phyloP scores from a whole-genome alignment of 257 asterid genomes.

The Apocynum venetum region DNA sequence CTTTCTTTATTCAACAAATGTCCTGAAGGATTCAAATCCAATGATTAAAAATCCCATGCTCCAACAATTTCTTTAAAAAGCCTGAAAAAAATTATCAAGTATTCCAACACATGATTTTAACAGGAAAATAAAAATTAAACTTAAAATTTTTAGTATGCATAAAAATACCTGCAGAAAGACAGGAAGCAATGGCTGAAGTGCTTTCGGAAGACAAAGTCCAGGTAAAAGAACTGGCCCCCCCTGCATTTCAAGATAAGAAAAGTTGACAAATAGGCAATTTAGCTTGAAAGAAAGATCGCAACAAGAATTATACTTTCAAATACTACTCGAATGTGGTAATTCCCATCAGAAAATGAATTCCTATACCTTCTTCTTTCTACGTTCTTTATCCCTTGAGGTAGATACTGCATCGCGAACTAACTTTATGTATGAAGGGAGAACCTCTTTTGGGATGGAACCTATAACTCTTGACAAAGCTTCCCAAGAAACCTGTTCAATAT shows the following conservation, averaged over 20 bases:
- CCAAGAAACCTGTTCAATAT: slow-evolving; percentile 72
- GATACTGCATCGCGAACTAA: slow-evolving; percentile 99
- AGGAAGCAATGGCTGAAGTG: slow-evolving; percentile 90
- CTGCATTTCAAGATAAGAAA: slow-evolving; percentile 31
- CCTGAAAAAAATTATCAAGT: neutral
- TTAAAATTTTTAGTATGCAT: neutral
- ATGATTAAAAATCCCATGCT: neutral
- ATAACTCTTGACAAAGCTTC: slow-evolving; percentile 89
- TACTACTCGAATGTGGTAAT: neutral
- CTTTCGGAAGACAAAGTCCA: slow-evolving; percentile 95
- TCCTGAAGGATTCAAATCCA: neutral
- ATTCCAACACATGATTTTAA: neutral
- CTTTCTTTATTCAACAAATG: neutral
- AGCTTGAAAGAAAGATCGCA: slow-evolving; percentile 9
- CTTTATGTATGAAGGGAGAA: slow-evolving; percentile 84
- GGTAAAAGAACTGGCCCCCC: slow-evolving; percentile 92
- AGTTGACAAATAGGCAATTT: neutral
- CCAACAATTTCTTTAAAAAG: neutral
- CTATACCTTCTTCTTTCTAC: slow-evolving; percentile 74
- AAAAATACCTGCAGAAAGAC: slow-evolving; percentile 79
- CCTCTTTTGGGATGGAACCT: slow-evolving; percentile 83
- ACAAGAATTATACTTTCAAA: neutral
- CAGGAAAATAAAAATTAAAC: neutral
- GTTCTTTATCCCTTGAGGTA: slow-evolving; percentile 90
- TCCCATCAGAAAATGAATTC: neutral